A percentile compares a stretch with the other conserved stretches of the same genome.
Evolutionary conservation across 306 rosid genomes (phyloP).

Genomic region (Vicia villosa): DNA sequence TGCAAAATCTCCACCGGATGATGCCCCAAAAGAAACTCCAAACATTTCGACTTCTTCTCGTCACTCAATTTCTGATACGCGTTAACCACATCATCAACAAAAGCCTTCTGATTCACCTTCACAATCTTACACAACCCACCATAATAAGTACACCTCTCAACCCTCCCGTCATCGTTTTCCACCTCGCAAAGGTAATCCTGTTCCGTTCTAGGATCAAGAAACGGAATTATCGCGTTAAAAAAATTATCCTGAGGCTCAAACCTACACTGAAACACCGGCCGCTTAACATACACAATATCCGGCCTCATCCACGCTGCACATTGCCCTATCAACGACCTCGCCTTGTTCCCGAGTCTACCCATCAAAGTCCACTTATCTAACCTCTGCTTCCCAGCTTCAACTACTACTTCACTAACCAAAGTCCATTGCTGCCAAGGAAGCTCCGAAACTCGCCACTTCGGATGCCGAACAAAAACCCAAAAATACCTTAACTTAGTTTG

Average conservation of each 20-base stretch:
- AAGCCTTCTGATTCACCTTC: constrained; percentile 77
- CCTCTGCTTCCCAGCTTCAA: constrained; percentile 83
- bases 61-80: constrained; percentile 78
- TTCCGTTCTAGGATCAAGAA: constrained; percentile 80
- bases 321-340: constrained; percentile 63
- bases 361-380: constrained; percentile 92
- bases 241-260: constrained; percentile 90
- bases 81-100: constrained; percentile 91
- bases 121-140: constrained; percentile 86
- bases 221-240: constrained; percentile 58
- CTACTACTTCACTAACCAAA: constrained; percentile 68
- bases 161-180: constrained; percentile 66
- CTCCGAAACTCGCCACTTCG: constrained; percentile 75
- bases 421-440: constrained; percentile 94
- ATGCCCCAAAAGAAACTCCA: constrained; percentile 70
- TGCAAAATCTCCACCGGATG: constrained; percentile 82
- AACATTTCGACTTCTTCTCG: constrained; percentile 78
- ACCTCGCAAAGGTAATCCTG: constrained; percentile 61
- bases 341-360: constrained; percentile 85
- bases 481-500: constrained; percentile 58
- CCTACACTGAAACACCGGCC: constrained; percentile 78
- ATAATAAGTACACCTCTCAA: constrained; percentile 75
- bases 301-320: constrained; percentile 98
- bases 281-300: constrained; percentile 80
- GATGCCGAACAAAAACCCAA: constrained; percentile 89